These are phyloP conservation scores for Macrotyloma uniflorum DNA, from an alignment of 306 rosid genomes.

Conservation along the genomic window DNA sequence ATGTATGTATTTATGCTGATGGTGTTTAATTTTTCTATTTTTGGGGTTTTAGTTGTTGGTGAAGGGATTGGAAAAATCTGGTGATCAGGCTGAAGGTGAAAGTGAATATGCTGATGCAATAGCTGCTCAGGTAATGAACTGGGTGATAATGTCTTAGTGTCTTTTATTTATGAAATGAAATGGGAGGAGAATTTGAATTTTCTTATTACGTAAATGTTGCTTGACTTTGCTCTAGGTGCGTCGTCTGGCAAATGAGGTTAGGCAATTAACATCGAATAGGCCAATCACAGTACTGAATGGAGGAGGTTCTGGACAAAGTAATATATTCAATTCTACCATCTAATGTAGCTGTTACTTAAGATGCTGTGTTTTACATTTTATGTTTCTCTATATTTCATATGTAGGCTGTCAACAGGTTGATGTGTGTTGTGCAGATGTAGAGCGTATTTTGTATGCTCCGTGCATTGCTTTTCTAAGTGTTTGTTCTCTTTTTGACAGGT, in stretches of 20 bases:
- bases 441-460: neutral
- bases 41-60: slow-evolving; percentile 57
- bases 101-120: slow-evolving; percentile 68
- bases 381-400: neutral
- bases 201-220: slow-evolving; percentile 9
- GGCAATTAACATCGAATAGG: slow-evolving; percentile 48
- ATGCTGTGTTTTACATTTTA: neutral
- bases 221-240: slow-evolving; percentile 61
- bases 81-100: slow-evolving; percentile 68
- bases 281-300: slow-evolving; percentile 76
- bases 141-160: slow-evolving; percentile 6
- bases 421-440: neutral
- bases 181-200: slow-evolving; percentile 7
- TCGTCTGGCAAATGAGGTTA: slow-evolving; percentile 72
- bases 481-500: slow-evolving; percentile 53
- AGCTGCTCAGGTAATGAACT: slow-evolving; percentile 68
- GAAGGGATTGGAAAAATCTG: slow-evolving; percentile 69
- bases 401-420: neutral
- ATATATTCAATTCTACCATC: slow-evolving; percentile 33
- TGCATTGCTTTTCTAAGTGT: neutral
- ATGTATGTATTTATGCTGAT: neutral
- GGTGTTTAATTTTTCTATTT: neutral
- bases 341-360: slow-evolving; percentile 7
- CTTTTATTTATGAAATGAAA: neutral
- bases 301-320: slow-evolving; percentile 56